Base-by-base conservation (phyloP, 75 land plant genomes). In the Pinus albicaulis region DNA sequence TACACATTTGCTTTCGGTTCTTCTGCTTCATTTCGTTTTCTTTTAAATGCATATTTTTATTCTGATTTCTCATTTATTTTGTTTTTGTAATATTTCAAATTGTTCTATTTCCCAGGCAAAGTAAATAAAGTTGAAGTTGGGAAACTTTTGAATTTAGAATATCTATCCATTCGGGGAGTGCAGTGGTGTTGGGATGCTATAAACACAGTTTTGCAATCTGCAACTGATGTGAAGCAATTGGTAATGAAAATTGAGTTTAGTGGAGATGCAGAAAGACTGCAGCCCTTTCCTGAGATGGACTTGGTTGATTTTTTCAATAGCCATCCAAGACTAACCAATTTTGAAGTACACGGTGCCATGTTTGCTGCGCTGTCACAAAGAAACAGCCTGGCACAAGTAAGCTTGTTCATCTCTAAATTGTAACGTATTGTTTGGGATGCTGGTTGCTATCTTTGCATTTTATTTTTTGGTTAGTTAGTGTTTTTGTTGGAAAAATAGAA, bases 271-370 rank as follows among this genome's bases (percentile, higher is more conserved):
- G 86, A 92, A 15, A 61, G 52, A 1, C 79, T 88, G 24, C 79
- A 77, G 57, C 92, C 98, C 15, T 94, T 94, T 75, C 98, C 95
- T 0, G 91, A 94, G 80, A 75, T 94, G 73, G 89, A 92, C 58
- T 78, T 92, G 62, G 95, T 88, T 66, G 89, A 92, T 2, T 94
- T 94, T 76, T 92, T 94, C 31, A 85, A 82, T 56, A 81, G 71
- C 61, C 98, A 94, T 80, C 89, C 84, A 0, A 90, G 83, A 69
- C 80, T 94, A 55, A 81, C 70, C 44, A 90, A 74, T 12, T 90
- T 92, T 78, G 95, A 92, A 58, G 87, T 92, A 55, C 98, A 92
- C 78, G 98, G 98, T 25, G 95, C 98, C 25, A 88, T 94, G 91
- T 94, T 94, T 81, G 98, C 92, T 76, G 92, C 98, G 15, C 75